Percentiles rank a stretch among this genome's conserved stretches.
Evolutionary conservation across 148 eudicot genomes (phyloP).

Genomic region (Simmondsia chinensis): DNA sequence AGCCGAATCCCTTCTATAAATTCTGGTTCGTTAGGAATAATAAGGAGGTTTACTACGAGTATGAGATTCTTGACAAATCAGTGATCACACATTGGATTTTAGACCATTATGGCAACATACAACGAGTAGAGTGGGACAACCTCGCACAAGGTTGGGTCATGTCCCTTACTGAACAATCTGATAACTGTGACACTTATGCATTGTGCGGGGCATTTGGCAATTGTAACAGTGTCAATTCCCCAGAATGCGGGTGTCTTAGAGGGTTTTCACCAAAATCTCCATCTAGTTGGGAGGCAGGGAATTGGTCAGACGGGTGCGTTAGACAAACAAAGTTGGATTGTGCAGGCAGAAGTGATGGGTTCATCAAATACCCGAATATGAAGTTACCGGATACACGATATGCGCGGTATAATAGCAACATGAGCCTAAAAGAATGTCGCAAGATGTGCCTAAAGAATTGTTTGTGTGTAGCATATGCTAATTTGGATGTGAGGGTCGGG

Average conservation of each 20-base stretch:
- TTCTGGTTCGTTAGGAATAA: neutral
- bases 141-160: neutral
- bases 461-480: too few species aligned
- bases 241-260: slow-evolving; percentile 1
- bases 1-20: neutral
- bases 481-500: too few species aligned
- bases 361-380: too few species aligned
- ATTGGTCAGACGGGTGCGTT: slow-evolving; percentile 16
- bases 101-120: neutral
- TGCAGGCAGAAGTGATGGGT: too few species aligned
- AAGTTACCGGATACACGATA: too few species aligned
- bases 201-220: too few species aligned
- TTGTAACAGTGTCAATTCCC: too few species aligned
- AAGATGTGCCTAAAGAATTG: too few species aligned
- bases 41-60: neutral
- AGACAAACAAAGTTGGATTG: slow-evolving; percentile 3
- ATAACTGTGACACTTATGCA: slow-evolving; percentile 9
- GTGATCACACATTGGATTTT: neutral
- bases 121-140: neutral
- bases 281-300: neutral
- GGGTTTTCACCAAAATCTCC: slow-evolving; percentile 9
- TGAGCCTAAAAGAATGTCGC: too few species aligned
- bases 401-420: too few species aligned
- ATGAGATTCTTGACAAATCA: neutral
- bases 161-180: neutral